Conservation (phyloP, 163 green algal species). For the Volvox carteri region DNA sequence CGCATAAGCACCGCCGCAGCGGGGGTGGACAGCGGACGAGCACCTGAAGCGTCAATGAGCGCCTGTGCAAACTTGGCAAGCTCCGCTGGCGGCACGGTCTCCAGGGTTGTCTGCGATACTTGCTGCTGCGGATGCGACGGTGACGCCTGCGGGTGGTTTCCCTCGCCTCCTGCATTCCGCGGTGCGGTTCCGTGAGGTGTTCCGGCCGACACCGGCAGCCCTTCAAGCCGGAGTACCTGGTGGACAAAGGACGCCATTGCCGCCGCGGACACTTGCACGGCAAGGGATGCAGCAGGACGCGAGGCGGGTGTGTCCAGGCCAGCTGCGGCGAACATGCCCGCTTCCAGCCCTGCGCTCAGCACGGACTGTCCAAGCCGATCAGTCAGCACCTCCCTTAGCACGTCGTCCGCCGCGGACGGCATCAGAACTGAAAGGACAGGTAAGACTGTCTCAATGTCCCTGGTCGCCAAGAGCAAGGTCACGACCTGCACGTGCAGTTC, state of each 20-base stretch:
- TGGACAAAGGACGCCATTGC: neutral
- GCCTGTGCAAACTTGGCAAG: neutral
- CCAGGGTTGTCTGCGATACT: neutral
- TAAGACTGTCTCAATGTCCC: neutral
- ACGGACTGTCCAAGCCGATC: neutral
- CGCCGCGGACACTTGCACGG: neutral
- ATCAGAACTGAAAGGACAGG: neutral
- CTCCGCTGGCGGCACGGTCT: neutral
- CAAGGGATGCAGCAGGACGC: neutral
- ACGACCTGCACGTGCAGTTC: neutral
- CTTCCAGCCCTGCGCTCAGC: neutral
- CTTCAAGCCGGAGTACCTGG: no score
- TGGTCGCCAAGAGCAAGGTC: neutral
- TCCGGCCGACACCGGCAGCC: neutral
- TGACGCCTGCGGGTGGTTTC: neutral
- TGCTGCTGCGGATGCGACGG: neutral
- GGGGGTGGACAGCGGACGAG: neutral
- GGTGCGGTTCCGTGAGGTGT: no score
- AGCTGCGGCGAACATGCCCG: neutral
- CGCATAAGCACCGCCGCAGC: constrained; percentile 17
- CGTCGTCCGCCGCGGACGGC: neutral
- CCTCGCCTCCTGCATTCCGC: neutral
- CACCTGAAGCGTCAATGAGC: neutral
- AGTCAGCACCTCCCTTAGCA: neutral
- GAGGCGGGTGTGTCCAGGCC: neutral